phyloP scores from a whole-genome alignment of 306 rosid species.

The Cucurbita moschata region DNA sequence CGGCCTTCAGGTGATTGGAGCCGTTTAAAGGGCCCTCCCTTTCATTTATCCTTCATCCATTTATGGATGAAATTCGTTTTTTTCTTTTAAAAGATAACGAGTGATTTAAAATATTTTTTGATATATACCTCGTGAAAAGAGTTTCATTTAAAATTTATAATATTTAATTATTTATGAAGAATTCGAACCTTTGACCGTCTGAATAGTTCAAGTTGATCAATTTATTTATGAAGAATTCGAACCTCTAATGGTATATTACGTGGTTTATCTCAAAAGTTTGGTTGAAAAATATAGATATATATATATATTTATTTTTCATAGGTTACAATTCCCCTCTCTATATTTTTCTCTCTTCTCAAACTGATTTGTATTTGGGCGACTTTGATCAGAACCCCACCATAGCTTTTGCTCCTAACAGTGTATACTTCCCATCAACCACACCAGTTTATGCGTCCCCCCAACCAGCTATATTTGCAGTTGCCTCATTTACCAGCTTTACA shows the following conservation, averaged over 20 bases:
- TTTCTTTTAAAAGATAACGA: too few relatives aligned
- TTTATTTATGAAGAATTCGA: neutral
- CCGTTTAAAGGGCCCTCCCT: too few relatives aligned
- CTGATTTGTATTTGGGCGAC: neutral
- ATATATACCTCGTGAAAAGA: too few relatives aligned
- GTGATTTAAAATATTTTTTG: too few relatives aligned
- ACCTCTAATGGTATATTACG: neutral
- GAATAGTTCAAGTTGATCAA: too few relatives aligned
- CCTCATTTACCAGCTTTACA: constrained; percentile 57
- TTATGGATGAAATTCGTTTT: too few relatives aligned
- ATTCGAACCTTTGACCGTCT: too few relatives aligned
- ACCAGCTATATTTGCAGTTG: constrained; percentile 42
- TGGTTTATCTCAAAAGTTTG: neutral
- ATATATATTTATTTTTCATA: neutral
- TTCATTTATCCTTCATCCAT: too few relatives aligned
- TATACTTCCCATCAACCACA: constrained; percentile 1
- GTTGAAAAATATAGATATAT: neutral
- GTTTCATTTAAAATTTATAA: too few relatives aligned
- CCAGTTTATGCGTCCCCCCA: constrained; percentile 32
- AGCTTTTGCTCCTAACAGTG: neutral
- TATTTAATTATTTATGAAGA: too few relatives aligned
- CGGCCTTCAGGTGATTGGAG: too few relatives aligned
- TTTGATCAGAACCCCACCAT: neutral
- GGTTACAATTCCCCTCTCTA: neutral
- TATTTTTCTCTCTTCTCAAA: neutral